phyloP scores from a whole-genome alignment of 2,329 filamentous ascomycete species.

The Exserohilum rostratum region DNA sequence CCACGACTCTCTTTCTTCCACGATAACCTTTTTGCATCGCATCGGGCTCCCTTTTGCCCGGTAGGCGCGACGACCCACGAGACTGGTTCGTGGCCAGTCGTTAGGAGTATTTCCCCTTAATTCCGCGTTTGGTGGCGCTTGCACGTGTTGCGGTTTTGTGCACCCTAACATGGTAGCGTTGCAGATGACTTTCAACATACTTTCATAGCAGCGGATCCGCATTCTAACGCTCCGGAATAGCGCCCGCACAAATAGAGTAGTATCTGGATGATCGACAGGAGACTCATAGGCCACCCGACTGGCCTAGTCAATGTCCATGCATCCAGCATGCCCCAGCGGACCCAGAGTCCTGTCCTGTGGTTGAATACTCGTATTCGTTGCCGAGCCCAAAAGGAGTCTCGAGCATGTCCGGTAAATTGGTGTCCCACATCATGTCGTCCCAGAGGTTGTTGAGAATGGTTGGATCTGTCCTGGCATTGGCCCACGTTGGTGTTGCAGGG shows the following conservation, averaged over 20 bases:
- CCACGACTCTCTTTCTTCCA: too few species aligned
- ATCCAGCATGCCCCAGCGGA: slow-evolving; percentile 44
- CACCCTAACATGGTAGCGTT: too few species aligned
- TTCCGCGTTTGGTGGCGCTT: too few species aligned
- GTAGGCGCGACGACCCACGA: neutral
- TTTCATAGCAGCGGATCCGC: neutral
- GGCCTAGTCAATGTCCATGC: slow-evolving; percentile 37
- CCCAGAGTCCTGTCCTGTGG: slow-evolving; percentile 41
- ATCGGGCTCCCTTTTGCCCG: neutral
- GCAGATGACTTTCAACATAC: neutral
- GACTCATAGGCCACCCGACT: too few species aligned
- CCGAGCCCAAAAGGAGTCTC: slow-evolving; percentile 44
- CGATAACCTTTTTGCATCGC: too few species aligned
- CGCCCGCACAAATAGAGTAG: too few species aligned
- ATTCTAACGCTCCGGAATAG: neutral
- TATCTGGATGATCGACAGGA: too few species aligned
- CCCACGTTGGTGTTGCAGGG: slow-evolving; percentile 34
- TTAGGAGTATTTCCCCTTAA: neutral
- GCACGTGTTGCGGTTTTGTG: too few species aligned
- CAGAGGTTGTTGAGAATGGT: slow-evolving; percentile 46
- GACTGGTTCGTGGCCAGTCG: neutral
- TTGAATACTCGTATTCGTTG: slow-evolving; percentile 45
- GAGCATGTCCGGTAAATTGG: slow-evolving; percentile 46
- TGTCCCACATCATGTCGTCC: slow-evolving; percentile 53
- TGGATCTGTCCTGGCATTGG: slow-evolving; percentile 32